These are phyloP conservation scores for Albophoma yamanashiensis DNA, from an alignment of 2,329 filamentous ascomycete species.

Conservation along the genomic window DNA sequence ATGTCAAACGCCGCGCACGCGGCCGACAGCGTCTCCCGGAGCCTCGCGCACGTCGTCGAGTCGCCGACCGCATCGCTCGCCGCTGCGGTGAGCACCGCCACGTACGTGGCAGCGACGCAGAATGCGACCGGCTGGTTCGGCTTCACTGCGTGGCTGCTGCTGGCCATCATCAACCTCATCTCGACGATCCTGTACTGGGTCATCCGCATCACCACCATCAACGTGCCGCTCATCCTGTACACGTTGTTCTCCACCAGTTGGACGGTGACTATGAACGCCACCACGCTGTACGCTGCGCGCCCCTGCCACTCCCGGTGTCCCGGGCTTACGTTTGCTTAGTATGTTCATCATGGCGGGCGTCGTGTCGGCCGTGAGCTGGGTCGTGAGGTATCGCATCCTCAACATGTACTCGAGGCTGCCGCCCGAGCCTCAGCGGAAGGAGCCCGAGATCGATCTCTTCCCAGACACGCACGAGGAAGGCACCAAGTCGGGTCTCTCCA, in stretches of 20 bases:
- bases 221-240: constrained; percentile 80
- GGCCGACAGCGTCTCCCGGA: constrained; percentile 21
- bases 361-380: constrained; percentile 82
- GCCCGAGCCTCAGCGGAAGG: constrained; percentile 89
- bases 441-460: constrained; percentile 90
- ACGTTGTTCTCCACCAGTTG: constrained; percentile 82
- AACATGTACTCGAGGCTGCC: constrained; percentile 95
- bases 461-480: constrained; percentile 86
- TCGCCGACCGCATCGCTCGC: constrained; percentile 20
- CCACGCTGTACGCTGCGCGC: constrained; percentile 60
- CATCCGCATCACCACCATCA: constrained; percentile 79
- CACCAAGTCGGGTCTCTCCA: constrained; percentile 83
- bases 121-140: constrained; percentile 45
- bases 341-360: constrained; percentile 68
- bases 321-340: constrained; percentile 25
- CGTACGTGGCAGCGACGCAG: constrained; percentile 23
- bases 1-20: constrained; percentile 24
- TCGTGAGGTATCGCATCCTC: constrained; percentile 88
- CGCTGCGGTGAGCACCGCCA: constrained; percentile 25
- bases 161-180: constrained; percentile 42
- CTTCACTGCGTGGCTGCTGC: constrained; percentile 42
- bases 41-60: constrained; percentile 19
- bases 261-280: constrained; percentile 98
- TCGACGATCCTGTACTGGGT: constrained; percentile 62
- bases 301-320: not conserved